Percentiles rank a stretch among this genome's conserved stretches.
Conservation (phyloP, 306 rosid genomes). For the Oxytropis ochrocephala region DNA sequence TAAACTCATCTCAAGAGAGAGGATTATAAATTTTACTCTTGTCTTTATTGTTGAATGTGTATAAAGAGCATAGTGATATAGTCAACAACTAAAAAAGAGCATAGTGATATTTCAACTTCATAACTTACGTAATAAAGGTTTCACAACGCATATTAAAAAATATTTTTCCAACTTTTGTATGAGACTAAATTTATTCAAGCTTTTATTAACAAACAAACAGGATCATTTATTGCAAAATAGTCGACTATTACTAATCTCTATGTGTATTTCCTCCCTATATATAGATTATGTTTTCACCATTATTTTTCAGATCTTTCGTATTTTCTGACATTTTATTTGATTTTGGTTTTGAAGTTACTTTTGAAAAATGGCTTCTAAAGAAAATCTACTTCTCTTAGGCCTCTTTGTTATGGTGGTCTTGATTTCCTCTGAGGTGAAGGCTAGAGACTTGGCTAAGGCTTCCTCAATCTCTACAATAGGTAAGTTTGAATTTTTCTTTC, state of each 20-base stretch:
- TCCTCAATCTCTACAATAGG: neutral
- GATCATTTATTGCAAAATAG: neutral
- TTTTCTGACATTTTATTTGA: neutral
- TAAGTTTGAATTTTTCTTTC: neutral
- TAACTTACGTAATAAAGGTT: too few species aligned
- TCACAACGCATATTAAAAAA: too few species aligned
- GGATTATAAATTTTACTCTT: too few species aligned
- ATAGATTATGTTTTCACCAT: neutral
- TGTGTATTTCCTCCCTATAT: neutral
- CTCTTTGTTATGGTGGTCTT: constrained; percentile 23
- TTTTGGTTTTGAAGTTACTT: neutral
- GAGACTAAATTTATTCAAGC: neutral
- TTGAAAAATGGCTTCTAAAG: constrained; percentile 30
- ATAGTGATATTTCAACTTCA: too few species aligned
- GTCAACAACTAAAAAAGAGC: too few species aligned
- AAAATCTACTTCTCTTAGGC: neutral
- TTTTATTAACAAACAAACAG: too few species aligned
- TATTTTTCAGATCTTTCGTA: neutral
- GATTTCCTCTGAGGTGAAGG: neutral
- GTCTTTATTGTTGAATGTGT: too few species aligned
- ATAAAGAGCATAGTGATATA: too few species aligned
- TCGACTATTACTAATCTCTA: neutral
- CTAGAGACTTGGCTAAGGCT: constrained; percentile 7
- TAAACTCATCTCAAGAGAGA: too few species aligned
- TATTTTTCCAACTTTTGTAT: too few species aligned